These are phyloP conservation scores for Coemansia sp. DNA, from an alignment of 192 early-diverging fungal species.

Conservation along the genomic window DNA sequence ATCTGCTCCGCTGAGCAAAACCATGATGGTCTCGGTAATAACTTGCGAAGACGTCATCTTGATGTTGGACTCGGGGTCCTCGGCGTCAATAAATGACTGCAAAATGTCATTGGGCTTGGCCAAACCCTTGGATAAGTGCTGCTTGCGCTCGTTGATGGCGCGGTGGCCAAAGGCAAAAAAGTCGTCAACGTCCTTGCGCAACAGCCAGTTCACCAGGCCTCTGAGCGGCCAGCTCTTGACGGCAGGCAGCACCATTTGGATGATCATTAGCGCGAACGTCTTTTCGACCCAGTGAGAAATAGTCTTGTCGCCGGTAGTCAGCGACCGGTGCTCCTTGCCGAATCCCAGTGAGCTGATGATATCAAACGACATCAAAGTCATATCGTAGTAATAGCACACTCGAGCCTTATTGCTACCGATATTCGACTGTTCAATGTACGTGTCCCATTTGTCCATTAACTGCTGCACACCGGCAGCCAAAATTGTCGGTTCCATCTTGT, in stretches of 20 bases:
- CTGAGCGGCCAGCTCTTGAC: constrained; percentile 34
- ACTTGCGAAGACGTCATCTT: constrained; percentile 44
- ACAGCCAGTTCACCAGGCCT: background rate
- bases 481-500: constrained; percentile 45
- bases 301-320: constrained; percentile 20
- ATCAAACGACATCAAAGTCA: constrained; percentile 41
- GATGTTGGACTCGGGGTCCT: constrained; percentile 30
- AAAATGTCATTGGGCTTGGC: constrained; percentile 34
- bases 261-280: constrained; percentile 42
- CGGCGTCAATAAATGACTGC: constrained; percentile 45
- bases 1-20: constrained; percentile 46
- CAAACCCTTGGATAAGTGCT: constrained; percentile 6
- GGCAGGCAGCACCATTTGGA: constrained; percentile 32
- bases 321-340: constrained; percentile 33
- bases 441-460: constrained; percentile 35
- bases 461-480: constrained; percentile 33
- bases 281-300: constrained; percentile 37
- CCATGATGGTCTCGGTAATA: constrained; percentile 37
- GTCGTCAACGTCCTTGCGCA: constrained; percentile 24
- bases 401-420: background rate
- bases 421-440: background rate
- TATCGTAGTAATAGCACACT: constrained; percentile 32
- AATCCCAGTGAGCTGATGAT: constrained; percentile 45
- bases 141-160: constrained; percentile 29
- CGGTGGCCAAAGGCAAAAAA: constrained; percentile 29